Percentiles rank a stretch among this genome's conserved stretches.
phyloP scores from a whole-genome alignment of 192 early-diverging fungal species.

The Dissophora globulifera region DNA sequence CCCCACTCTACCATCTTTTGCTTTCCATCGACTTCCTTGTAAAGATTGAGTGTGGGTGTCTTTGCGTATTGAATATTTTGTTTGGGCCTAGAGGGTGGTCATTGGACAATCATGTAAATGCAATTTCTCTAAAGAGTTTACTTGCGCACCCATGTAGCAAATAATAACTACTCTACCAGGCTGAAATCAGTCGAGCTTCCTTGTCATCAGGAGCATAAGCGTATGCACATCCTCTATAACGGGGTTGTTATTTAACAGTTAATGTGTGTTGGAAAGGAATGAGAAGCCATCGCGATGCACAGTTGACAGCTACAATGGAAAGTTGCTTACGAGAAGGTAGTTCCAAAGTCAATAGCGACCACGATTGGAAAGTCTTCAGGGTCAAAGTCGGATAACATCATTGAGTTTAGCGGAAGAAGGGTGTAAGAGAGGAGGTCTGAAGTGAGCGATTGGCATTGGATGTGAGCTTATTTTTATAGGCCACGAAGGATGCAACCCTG shows the following conservation, averaged over 20 bases:
- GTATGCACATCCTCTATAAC: conserved; percentile 23
- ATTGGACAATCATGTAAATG: background rate
- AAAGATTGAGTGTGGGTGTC: conserved; percentile 54
- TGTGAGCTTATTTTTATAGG: too few relatives aligned
- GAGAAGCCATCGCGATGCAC: too few relatives aligned
- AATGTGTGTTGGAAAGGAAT: too few relatives aligned
- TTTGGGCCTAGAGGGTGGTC: conserved; percentile 24
- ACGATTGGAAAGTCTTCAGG: conserved; percentile 26
- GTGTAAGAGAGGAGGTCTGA: background rate
- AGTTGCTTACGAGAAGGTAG: conserved; percentile 18
- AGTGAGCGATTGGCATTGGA: background rate
- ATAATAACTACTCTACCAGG: conserved; percentile 4
- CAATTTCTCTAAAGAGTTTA: too few relatives aligned
- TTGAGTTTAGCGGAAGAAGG: background rate
- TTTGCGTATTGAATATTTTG: conserved; percentile 53
- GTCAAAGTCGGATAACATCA: conserved; percentile 15
- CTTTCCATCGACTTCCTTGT: conserved; percentile 31
- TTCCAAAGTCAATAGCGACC: conserved; percentile 34
- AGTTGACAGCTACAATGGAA: too few relatives aligned
- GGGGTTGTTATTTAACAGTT: too few relatives aligned
- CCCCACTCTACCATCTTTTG: conserved; percentile 52
- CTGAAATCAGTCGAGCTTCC: conserved; percentile 11
- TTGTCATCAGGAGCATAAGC: conserved; percentile 26
- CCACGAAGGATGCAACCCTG: too few relatives aligned
- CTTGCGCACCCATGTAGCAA: background rate